Conservation (phyloP, 106 monocot species). For the Dioscorea alata region DNA sequence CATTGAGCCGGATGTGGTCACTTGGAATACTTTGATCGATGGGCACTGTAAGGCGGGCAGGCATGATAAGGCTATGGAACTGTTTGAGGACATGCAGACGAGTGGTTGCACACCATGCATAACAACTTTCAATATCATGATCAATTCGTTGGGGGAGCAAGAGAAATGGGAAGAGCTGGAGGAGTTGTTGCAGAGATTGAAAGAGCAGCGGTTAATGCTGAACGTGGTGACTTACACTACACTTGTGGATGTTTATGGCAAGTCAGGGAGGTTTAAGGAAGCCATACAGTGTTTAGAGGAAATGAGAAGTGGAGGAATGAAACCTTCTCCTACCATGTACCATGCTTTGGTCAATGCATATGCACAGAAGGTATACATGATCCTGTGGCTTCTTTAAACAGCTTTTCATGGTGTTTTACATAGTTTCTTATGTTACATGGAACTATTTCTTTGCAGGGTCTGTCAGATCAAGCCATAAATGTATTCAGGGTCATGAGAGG, state of each 20-base stretch:
- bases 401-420: background rate
- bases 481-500: conserved; percentile 90
- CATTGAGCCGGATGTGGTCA: conserved; percentile 67
- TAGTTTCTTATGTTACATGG: too few species aligned
- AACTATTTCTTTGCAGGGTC: conserved; percentile 38
- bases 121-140: conserved; percentile 88
- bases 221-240: conserved; percentile 94
- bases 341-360: conserved; percentile 94
- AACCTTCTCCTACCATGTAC: conserved; percentile 78
- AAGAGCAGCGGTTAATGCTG: conserved; percentile 52
- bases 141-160: conserved; percentile 71
- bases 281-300: conserved; percentile 75
- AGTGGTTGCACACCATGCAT: conserved; percentile 52
- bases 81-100: conserved; percentile 70
- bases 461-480: conserved; percentile 86
- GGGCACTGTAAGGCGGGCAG: conserved; percentile 65
- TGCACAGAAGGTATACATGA: conserved; percentile 68
- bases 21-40: conserved; percentile 90
- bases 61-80: conserved; percentile 53
- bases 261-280: conserved; percentile 78
- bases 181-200: conserved; percentile 52
- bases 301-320: conserved; percentile 72
- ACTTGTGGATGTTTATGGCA: conserved; percentile 88
- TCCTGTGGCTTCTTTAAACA: background rate
- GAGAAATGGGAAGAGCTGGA: conserved; percentile 67